Evolutionary conservation across 75 land plant genomes (phyloP).

Genomic region (Selaginella moellendorffii): DNA sequence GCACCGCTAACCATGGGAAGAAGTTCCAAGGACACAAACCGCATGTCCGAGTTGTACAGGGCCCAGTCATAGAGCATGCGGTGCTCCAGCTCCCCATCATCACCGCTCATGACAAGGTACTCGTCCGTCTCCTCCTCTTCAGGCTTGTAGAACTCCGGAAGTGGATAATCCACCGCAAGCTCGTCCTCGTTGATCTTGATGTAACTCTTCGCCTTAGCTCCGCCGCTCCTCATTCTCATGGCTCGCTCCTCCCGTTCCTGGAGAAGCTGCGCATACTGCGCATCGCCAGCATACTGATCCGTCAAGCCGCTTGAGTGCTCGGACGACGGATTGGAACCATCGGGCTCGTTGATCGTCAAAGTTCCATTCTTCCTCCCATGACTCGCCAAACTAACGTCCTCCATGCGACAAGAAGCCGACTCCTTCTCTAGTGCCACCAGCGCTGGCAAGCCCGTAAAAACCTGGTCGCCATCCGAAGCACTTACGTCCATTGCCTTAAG

Average conservation of each 20-base stretch:
- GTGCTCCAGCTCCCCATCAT: conserved; percentile 51
- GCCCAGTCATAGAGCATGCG: conserved; percentile 83
- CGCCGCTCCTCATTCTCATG: conserved; percentile 9
- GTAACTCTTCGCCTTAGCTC: conserved; percentile 39
- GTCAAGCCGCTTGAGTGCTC: background rate
- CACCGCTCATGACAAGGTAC: conserved; percentile 54
- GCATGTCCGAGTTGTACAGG: conserved; percentile 80
- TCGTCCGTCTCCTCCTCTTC: conserved; percentile 66
- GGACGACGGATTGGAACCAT: background rate
- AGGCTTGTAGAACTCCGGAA: conserved; percentile 69
- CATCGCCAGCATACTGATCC: conserved; percentile 43
- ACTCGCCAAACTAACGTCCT: conserved; percentile 12
- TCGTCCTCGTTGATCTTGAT: conserved; percentile 92
- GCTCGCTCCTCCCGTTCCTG: conserved; percentile 76
- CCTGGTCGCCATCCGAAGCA: conserved; percentile 34
- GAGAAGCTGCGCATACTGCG: conserved; percentile 57
- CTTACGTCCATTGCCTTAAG: conserved; percentile 54
- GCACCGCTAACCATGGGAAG: conserved; percentile 77
- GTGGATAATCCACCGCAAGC: conserved; percentile 84
- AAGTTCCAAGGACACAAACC: conserved; percentile 77
- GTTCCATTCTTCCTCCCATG: conserved; percentile 3
- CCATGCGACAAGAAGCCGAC: conserved; percentile 19
- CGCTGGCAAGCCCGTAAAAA: conserved; percentile 46
- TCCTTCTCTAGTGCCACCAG: conserved; percentile 53
- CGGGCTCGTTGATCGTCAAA: conserved; percentile 10